Conservation (phyloP, 2,329 filamentous ascomycete species). For the Colletotrichum godetiae region DNA sequence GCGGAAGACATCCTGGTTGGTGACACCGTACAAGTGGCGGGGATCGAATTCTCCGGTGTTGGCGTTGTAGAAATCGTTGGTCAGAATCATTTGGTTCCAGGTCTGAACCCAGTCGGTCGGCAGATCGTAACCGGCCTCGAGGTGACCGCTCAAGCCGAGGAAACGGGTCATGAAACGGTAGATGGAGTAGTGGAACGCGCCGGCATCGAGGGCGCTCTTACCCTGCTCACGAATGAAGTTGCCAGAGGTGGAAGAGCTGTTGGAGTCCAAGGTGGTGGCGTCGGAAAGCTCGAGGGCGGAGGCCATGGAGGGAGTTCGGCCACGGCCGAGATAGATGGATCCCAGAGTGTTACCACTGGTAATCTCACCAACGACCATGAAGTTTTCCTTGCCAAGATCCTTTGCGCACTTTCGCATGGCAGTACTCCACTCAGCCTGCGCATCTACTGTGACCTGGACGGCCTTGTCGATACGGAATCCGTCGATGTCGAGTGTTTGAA, state of each 20-base stretch:
- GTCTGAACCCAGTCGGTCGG: constrained; percentile 55
- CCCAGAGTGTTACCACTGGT: constrained; percentile 71
- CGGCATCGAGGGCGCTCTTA: constrained; percentile 57
- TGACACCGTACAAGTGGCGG: constrained; percentile 72
- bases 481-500: constrained; percentile 72
- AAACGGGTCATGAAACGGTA: constrained; percentile 46
- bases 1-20: constrained; percentile 74
- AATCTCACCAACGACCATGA: constrained; percentile 73
- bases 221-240: constrained; percentile 67
- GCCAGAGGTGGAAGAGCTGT: constrained; percentile 27
- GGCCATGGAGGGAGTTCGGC: constrained; percentile 55
- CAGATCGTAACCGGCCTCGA: constrained; percentile 45
- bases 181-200: constrained; percentile 53
- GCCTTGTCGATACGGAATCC: constrained; percentile 76
- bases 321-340: constrained; percentile 71
- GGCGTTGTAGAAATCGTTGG: constrained; percentile 70
- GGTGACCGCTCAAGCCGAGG: constrained; percentile 45
- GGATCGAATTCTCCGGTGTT: constrained; percentile 72
- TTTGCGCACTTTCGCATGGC: constrained; percentile 68
- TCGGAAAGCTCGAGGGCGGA: constrained; percentile 33
- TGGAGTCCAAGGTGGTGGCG: constrained; percentile 35
- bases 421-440: constrained; percentile 67
- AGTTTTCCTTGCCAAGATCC: constrained; percentile 69
- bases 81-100: constrained; percentile 67
- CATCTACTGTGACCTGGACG: constrained; percentile 71